These are phyloP conservation scores for Ophiosphaerella narmari DNA, from an alignment of 2,329 filamentous ascomycete genomes.

Conservation along the genomic window DNA sequence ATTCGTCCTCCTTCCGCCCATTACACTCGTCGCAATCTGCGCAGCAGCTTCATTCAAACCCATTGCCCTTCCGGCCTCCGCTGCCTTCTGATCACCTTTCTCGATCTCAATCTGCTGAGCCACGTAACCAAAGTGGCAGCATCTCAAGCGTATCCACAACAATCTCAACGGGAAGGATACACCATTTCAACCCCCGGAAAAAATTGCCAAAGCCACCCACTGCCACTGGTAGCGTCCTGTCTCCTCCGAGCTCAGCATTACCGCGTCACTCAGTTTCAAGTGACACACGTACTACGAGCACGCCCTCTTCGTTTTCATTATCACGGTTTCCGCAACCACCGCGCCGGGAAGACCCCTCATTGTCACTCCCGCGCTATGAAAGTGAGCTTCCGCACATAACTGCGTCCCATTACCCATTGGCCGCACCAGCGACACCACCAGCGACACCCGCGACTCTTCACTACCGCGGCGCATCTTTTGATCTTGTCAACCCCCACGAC, in stretches of 20 bases:
- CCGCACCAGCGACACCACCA: constrained; percentile 41
- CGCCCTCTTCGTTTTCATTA: constrained; percentile 33
- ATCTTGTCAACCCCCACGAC: constrained; percentile 46
- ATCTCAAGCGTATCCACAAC: constrained; percentile 18
- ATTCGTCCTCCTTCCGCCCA: constrained; percentile 20
- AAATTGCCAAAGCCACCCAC: constrained; percentile 38
- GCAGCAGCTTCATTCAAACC: constrained; percentile 27
- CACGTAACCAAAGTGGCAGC: constrained; percentile 19
- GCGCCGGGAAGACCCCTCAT: constrained; percentile 21
- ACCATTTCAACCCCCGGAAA: constrained; percentile 42
- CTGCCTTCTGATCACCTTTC: constrained; percentile 20
- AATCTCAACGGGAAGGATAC: constrained; percentile 25
- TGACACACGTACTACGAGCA: constrained; percentile 21
- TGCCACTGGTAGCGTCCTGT: constrained; percentile 13
- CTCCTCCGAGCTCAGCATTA: constrained; percentile 20
- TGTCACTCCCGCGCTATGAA: constrained; percentile 27
- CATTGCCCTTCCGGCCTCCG: constrained; percentile 21
- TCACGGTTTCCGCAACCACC: constrained; percentile 44
- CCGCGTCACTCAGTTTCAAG: constrained; percentile 21
- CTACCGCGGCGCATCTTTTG: constrained; percentile 47
- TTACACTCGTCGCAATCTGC: constrained; percentile 38
- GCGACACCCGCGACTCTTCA: constrained; percentile 45
- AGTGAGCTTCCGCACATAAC: constrained; percentile 24
- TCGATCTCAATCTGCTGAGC: constrained; percentile 38
- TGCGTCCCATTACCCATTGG: constrained; percentile 27